Percentiles rank a stretch among this genome's conserved stretches.
phyloP scores from a whole-genome alignment of 2,329 filamentous ascomycete genomes.

The Diaporthe nobilis region DNA sequence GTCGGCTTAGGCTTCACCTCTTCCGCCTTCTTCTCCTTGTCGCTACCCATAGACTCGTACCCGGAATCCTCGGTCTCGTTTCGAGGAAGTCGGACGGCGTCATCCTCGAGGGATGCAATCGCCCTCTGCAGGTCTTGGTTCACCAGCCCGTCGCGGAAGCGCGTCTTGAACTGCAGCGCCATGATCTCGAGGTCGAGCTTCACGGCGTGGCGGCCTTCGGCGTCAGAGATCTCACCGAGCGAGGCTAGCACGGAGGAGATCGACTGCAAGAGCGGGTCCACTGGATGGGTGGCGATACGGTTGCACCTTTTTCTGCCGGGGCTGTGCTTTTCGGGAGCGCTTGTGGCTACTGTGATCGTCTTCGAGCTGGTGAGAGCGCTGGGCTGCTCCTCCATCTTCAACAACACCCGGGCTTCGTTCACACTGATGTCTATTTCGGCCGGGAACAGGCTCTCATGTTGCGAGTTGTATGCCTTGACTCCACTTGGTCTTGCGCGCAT shows the following conservation, averaged over 20 bases:
- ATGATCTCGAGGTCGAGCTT: conserved; percentile 28
- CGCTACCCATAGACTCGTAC: background rate
- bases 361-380: background rate
- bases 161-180: conserved; percentile 18
- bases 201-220: conserved; percentile 6
- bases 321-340: background rate
- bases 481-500: background rate
- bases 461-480: too few species aligned
- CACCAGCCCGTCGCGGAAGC: conserved; percentile 12
- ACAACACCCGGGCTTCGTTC: background rate
- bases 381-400: background rate
- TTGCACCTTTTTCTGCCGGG: background rate
- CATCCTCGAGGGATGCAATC: background rate
- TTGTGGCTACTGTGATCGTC: background rate
- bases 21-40: background rate
- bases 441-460: background rate
- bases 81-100: conserved; percentile 1
- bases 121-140: conserved; percentile 8
- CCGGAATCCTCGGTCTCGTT: background rate
- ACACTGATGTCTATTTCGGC: background rate
- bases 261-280: background rate
- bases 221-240: background rate
- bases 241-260: conserved; percentile 11
- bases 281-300: background rate
- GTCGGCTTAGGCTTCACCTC: background rate